phyloP scores from a whole-genome alignment of 1,284 basidiomycete genomes.

The Meira miltonrushii region DNA sequence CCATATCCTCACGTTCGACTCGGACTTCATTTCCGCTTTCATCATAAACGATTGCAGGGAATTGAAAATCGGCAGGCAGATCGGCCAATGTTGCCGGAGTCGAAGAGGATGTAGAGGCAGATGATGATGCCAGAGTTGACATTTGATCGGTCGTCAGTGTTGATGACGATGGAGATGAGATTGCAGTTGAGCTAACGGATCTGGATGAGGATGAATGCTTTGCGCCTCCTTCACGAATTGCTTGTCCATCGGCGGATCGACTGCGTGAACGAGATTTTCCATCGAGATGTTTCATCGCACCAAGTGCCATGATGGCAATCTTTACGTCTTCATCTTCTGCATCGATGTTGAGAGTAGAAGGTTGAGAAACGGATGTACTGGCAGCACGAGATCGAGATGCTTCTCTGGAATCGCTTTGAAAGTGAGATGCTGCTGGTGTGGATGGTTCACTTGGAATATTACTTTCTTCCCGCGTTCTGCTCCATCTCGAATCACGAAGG shows the following conservation, averaged over 20 bases:
- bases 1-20: slow-evolving; percentile 40
- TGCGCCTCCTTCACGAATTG: background rate
- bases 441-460: slow-evolving; percentile 10
- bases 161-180: slow-evolving; percentile 32
- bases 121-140: background rate
- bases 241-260: background rate
- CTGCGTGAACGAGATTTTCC: slow-evolving; percentile 10
- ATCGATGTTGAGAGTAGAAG: slow-evolving; percentile 16
- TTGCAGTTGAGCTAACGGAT: slow-evolving; percentile 33
- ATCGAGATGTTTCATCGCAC: slow-evolving; percentile 40
- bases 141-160: slow-evolving; percentile 37
- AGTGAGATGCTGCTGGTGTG: slow-evolving; percentile 1
- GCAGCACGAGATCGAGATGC: background rate
- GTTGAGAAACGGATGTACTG: background rate
- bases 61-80: slow-evolving; percentile 36
- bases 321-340: slow-evolving; percentile 39
- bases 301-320: slow-evolving; percentile 40
- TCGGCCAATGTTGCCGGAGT: slow-evolving; percentile 25
- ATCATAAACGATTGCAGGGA: slow-evolving; percentile 41
- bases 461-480: slow-evolving; percentile 3
- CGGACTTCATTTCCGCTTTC: slow-evolving; percentile 37
- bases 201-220: slow-evolving; percentile 27
- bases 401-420: background rate
- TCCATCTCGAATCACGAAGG: background rate
- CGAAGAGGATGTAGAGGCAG: slow-evolving; percentile 5